These are phyloP conservation scores for Solanum phureja DNA, from an alignment of 257 asterid species.

Conservation along the genomic window DNA sequence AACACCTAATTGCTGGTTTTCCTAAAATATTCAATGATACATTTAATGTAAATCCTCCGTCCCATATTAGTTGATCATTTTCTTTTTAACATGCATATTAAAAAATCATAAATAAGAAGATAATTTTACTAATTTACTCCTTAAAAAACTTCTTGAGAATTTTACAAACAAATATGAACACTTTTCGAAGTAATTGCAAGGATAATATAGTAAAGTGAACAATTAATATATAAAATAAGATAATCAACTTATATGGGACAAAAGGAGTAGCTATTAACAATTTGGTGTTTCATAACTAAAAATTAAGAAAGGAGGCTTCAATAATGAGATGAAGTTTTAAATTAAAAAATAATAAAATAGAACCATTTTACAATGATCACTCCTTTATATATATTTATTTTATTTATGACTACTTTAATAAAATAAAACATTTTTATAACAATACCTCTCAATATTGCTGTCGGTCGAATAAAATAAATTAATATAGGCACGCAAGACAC, in stretches of 20 bases:
- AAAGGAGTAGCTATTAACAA: neutral
- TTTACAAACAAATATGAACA: no score
- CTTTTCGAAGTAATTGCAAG: no score
- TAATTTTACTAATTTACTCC: no score
- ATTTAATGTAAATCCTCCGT: no score
- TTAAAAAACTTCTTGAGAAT: no score
- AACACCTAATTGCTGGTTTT: neutral
- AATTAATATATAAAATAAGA: accelerated
- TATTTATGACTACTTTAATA: neutral
- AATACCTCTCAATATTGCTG: neutral
- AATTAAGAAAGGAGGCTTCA: neutral
- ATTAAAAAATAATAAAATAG: no score
- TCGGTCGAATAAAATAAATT: neutral
- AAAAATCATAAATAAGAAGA: no score
- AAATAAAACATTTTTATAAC: neutral
- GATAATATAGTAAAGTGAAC: accelerated
- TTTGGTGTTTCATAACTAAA: neutral
- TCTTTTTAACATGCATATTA: no score
- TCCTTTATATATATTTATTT: no score
- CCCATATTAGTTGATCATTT: neutral
- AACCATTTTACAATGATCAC: neutral
- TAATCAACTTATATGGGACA: neutral
- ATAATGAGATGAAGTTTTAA: neutral
- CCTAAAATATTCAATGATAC: neutral
- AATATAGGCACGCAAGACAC: neutral